phyloP scores from a whole-genome alignment of 768 basidiomycete species.

The Mycena galericulata region DNA sequence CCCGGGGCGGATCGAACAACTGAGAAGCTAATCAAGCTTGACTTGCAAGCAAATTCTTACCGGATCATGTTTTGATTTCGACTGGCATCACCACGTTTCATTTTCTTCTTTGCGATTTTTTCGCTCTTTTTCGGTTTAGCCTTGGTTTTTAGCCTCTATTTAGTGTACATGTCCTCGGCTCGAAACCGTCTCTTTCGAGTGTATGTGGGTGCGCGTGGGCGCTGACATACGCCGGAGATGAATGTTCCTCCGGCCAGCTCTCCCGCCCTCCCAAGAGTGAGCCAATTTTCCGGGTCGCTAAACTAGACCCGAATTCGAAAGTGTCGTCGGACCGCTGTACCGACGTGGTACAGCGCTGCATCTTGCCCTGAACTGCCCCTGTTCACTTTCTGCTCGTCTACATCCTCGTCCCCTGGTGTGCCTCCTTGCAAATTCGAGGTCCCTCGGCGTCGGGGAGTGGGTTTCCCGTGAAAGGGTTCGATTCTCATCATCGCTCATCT shows the following conservation, averaged over 20 bases:
- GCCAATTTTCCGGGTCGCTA: too few relatives aligned
- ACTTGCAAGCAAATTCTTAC: too few relatives aligned
- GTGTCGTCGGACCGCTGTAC: not conserved
- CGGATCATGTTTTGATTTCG: too few relatives aligned
- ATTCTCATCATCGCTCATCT: not conserved
- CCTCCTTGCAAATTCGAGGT: too few relatives aligned
- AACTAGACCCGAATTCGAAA: not conserved
- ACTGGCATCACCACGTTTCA: not conserved
- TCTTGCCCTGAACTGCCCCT: not conserved
- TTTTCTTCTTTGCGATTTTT: not conserved
- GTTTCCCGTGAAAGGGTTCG: not conserved
- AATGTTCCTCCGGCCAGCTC: not conserved
- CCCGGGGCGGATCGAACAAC: too few relatives aligned
- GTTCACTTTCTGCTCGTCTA: conserved; percentile 1
- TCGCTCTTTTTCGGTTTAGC: not conserved
- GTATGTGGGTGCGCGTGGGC: conserved; percentile 5
- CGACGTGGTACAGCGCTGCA: not conserved
- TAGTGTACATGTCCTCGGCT: too few relatives aligned
- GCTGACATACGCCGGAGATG: conserved; percentile 11
- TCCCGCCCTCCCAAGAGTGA: too few relatives aligned
- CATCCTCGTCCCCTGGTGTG: too few relatives aligned
- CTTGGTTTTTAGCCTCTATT: too few relatives aligned
- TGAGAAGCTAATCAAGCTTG: too few relatives aligned
- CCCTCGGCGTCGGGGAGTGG: not conserved
- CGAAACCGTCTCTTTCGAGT: not conserved